phyloP scores from a whole-genome alignment of 352 stramenopile species.

The Phytopythium ostracodes region DNA sequence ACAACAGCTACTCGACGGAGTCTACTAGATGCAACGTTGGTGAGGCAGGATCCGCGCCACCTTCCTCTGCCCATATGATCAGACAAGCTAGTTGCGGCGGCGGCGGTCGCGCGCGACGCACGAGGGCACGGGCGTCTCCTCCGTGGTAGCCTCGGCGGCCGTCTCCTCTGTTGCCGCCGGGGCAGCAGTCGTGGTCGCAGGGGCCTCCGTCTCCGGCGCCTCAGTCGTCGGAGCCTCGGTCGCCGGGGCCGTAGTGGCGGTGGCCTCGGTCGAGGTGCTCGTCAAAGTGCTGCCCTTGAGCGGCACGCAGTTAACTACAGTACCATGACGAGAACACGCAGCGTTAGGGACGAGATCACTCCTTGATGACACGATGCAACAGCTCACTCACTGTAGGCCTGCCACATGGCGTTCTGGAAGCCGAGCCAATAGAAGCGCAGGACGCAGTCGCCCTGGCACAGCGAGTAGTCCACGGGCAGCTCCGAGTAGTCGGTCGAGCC shows the following conservation, averaged over 20 bases:
- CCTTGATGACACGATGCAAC: too few relatives aligned
- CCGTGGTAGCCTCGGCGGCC: not conserved
- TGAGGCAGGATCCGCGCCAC: not conserved
- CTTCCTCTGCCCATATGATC: not conserved
- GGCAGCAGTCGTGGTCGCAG: not conserved
- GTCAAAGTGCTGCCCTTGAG: conserved; percentile 12
- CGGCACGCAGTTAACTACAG: not conserved
- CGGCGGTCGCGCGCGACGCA: not conserved
- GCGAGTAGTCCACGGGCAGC: conserved; percentile 33
- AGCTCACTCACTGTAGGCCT: conserved; percentile 32
- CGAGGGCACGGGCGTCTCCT: conserved; percentile 3
- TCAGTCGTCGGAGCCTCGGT: conserved; percentile 6
- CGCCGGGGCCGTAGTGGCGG: not conserved
- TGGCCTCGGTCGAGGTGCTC: conserved; percentile 2
- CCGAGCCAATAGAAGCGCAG: conserved; percentile 45
- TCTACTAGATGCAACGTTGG: not conserved
- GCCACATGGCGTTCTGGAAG: conserved; percentile 35
- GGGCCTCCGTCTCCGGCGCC: not conserved
- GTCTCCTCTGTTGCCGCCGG: not conserved
- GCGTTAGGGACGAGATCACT: not conserved
- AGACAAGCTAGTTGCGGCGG: not conserved
- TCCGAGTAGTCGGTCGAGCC: conserved; percentile 17
- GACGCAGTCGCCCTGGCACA: conserved; percentile 30
- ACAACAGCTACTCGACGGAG: not conserved
- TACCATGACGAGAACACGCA: not conserved